Percentiles rank a stretch among this genome's conserved stretches.
Evolutionary conservation across 148 eudicot genomes (phyloP).

Genomic region (Camellia sinensis): DNA sequence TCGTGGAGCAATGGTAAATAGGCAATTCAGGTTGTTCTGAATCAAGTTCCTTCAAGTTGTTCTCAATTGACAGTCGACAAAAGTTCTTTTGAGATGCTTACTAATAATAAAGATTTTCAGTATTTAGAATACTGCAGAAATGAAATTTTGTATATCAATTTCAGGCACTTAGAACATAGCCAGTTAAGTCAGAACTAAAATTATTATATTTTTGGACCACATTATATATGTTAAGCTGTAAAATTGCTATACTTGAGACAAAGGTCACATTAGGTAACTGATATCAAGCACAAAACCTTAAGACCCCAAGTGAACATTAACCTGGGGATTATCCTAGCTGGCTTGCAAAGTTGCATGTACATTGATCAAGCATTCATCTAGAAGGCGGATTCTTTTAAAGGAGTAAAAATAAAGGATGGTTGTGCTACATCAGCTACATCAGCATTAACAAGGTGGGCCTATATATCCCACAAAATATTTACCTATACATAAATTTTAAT

Average conservation of each 20-base stretch:
- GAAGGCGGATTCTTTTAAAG: background rate
- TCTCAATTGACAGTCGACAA: no score
- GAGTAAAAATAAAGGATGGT: background rate
- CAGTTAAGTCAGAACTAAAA: no score
- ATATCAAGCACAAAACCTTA: background rate
- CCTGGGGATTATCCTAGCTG: no score
- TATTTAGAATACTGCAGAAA: background rate
- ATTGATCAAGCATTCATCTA: background rate
- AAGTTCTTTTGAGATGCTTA: background rate
- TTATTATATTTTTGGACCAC: no score
- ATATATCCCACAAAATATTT: background rate
- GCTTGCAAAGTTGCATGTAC: background rate
- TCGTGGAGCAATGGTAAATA: no score
- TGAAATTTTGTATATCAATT: background rate
- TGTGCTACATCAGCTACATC: background rate
- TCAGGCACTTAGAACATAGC: background rate
- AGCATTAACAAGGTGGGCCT: background rate
- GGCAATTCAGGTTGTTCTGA: no score
- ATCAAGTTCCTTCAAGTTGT: no score
- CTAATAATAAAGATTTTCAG: background rate
- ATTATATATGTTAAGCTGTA: no score
- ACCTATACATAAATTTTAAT: background rate
- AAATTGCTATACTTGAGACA: no score
- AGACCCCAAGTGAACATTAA: no score
- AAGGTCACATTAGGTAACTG: background rate